These are phyloP conservation scores for Fraxinus pennsylvanica DNA, from an alignment of 257 asterid species.

Conservation along the genomic window DNA sequence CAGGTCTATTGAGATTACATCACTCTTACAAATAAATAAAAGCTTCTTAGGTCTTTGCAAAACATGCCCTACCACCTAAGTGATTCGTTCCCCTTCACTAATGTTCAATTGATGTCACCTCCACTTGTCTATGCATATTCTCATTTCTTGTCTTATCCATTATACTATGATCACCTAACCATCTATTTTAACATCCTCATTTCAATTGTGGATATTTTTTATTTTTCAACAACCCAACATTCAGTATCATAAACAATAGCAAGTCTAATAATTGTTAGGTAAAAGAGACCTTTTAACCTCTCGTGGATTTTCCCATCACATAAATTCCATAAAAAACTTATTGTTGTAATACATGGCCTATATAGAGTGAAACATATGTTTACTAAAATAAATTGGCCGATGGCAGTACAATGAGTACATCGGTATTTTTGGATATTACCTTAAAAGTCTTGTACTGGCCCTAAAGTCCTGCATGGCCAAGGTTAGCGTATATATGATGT, in stretches of 20 bases:
- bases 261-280: background rate
- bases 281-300: background rate
- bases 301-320: background rate
- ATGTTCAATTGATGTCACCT: background rate
- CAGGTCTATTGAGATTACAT: too few relatives aligned
- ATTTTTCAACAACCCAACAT: background rate
- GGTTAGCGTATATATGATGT: too few relatives aligned
- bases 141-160: background rate
- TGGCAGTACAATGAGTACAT: too few relatives aligned
- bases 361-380: too few relatives aligned
- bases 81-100: background rate
- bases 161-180: background rate
- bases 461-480: too few relatives aligned
- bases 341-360: background rate
- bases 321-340: background rate
- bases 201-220: too few relatives aligned
- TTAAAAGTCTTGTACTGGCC: too few relatives aligned
- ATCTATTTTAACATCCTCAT: background rate
- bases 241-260: background rate
- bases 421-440: too few relatives aligned
- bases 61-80: too few relatives aligned
- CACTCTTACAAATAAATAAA: too few relatives aligned
- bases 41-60: background rate
- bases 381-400: too few relatives aligned
- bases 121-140: background rate